Evolutionary conservation across 345 rosid genomes (phyloP), one percentile per base, ranked within the genome.

Genomic region (Corchorus capsularis): DNA sequence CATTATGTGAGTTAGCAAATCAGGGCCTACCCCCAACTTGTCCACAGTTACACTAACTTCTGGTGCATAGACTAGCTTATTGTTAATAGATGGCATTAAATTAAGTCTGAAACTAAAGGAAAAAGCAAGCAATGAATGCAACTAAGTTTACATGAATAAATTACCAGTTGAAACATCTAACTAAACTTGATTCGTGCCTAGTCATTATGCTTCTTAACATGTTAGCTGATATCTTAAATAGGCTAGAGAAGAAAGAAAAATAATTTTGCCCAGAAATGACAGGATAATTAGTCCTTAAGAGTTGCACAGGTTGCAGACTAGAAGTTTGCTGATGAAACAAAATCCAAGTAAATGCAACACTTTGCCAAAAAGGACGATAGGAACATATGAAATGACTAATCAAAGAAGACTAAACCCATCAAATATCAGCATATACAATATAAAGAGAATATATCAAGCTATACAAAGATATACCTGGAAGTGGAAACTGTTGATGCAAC

Each of bases 401-500:
- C 3, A 35, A 56, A 55, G 74, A 55, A 71, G 37, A 37, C 8
- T 4, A 39, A 14, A 69, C 45, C 45, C 14, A 52, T 9, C 20
- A 34, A 69, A 14, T 8, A 19, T 47, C 49, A 8, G 61, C 15
- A 52, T 39, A 71, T 20, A 22, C 8, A 41, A 55, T 12, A 35
- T 3, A 39, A 19, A 39, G 53, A 39, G 13, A 55, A 8, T 0
- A 55, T 13, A 3, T 56, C 13, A 14, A n/a, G 22, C 13, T 6
- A 37, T 14, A 20, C 45, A 20, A 8, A 68, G 41, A n/a, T 32
- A 37, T 83, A 94, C 98, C 98, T 94, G 98, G 76, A 90, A 94
- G 79, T 94, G 98, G 70, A 62, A 83, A 81, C 93, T 94, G 85
- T 82, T 92, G 49, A 94, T 89, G 90, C 98, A 94, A 79, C 87